Evolutionary conservation across 2,329 filamentous ascomycete species (phyloP).

Genomic region (Cercospora nicotianae): DNA sequence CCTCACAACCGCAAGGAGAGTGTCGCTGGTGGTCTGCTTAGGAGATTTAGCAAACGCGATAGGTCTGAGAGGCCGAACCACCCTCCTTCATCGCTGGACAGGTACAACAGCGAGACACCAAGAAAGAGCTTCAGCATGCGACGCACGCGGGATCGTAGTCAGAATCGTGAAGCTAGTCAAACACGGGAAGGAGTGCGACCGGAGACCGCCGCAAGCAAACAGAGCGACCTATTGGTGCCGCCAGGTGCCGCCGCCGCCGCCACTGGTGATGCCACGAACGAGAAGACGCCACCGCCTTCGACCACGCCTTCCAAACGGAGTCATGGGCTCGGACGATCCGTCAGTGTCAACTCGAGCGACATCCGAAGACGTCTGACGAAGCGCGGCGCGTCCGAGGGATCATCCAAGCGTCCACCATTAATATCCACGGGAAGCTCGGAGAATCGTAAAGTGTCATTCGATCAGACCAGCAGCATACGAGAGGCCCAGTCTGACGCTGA

Average conservation of each 20-base stretch:
- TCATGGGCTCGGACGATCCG: conserved; percentile 72
- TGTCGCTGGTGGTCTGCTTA: conserved; percentile 76
- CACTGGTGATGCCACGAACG: conserved; percentile 52
- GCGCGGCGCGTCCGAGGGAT: conserved; percentile 55
- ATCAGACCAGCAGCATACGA: conserved; percentile 37
- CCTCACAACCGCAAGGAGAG: conserved; percentile 73
- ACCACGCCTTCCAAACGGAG: conserved; percentile 12
- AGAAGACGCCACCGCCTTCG: conserved; percentile 20
- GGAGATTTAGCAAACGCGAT: conserved; percentile 87
- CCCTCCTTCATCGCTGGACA: conserved; percentile 72
- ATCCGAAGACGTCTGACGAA: conserved; percentile 65
- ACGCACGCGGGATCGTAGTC: conserved; percentile 52
- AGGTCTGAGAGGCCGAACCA: conserved; percentile 61
- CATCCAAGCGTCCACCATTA: conserved; percentile 43
- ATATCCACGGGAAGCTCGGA: conserved; percentile 31
- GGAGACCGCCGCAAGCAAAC: conserved; percentile 56
- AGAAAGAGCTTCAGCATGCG: conserved; percentile 89
- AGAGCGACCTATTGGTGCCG: conserved; percentile 69
- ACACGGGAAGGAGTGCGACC: conserved; percentile 46
- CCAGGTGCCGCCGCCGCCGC: conserved; percentile 35
- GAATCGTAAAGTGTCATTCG: conserved; percentile 37
- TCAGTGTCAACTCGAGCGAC: conserved; percentile 88
- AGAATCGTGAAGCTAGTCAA: conserved; percentile 47
- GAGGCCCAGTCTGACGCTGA: conserved; percentile 54
- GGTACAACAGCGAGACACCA: conserved; percentile 71